Evolutionary conservation across 352 stramenopile genomes (phyloP).

Genomic region (Pythium dissimile): DNA sequence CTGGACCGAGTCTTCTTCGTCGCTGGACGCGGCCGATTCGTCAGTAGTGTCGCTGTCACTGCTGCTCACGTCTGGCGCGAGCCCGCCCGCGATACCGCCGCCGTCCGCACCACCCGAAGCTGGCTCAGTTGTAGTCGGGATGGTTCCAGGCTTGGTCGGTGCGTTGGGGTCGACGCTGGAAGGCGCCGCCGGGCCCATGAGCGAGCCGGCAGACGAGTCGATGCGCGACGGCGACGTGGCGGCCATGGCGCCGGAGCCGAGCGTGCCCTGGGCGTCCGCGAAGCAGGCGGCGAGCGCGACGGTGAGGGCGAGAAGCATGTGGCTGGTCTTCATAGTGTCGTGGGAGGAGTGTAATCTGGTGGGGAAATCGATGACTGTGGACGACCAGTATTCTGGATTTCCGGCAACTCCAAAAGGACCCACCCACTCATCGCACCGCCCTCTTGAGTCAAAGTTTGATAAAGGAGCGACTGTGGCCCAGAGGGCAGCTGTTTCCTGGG

Average conservation of each 20-base stretch:
- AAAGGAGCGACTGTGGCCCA: slow-evolving; percentile 10
- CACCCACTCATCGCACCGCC: too few relatives aligned
- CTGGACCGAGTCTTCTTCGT: neutral
- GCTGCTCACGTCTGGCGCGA: slow-evolving; percentile 1
- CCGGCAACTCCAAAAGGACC: neutral
- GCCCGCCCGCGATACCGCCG: slow-evolving; percentile 6
- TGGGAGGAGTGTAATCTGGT: neutral
- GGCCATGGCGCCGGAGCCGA: slow-evolving; percentile 14
- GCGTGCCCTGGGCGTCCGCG: slow-evolving; percentile 9
- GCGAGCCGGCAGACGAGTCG: slow-evolving; percentile 21
- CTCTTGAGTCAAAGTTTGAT: neutral
- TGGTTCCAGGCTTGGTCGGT: slow-evolving; percentile 12
- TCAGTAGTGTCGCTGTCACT: neutral
- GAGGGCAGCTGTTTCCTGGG: slow-evolving; percentile 10
- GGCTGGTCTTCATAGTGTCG: slow-evolving; percentile 16
- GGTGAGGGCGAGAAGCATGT: slow-evolving; percentile 7
- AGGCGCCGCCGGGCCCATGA: slow-evolving; percentile 9
- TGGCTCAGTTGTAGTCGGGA: slow-evolving; percentile 1
- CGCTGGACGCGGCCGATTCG: neutral
- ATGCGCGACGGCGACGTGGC: slow-evolving; percentile 13
- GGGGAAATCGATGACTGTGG: neutral
- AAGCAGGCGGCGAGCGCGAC: neutral
- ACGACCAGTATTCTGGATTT: neutral
- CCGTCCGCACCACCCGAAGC: too few relatives aligned
- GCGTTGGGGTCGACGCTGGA: slow-evolving; percentile 7